Evolutionary conservation across 2,329 filamentous ascomycete species (phyloP).

Genomic region (Epichloe hybrida): DNA sequence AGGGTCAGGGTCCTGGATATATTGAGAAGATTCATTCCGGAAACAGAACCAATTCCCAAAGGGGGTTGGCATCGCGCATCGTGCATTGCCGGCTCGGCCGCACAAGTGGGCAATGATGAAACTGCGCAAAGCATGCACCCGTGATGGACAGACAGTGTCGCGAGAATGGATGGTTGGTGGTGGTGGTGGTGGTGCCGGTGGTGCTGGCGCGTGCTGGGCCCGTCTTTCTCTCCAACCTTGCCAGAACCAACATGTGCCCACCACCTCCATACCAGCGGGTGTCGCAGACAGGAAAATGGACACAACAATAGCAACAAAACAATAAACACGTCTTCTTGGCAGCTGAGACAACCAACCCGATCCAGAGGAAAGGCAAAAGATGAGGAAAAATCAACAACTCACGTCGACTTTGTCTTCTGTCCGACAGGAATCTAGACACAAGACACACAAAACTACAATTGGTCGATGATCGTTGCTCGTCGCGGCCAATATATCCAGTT

Average conservation of each 20-base stretch:
- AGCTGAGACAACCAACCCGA: not conserved
- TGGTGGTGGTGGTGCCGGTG: no score
- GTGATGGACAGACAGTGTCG: not conserved
- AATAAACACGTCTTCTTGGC: not conserved
- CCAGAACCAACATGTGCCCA: not conserved
- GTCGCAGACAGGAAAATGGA: constrained; percentile 3
- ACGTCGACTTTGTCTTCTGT: not conserved
- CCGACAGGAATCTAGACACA: not conserved
- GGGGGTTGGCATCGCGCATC: not conserved
- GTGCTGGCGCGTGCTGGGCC: not conserved
- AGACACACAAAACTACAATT: no score
- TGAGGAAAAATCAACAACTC: not conserved
- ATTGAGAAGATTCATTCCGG: not conserved
- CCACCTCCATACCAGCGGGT: constrained; percentile 3
- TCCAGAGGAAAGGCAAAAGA: not conserved
- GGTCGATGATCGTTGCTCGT: no score
- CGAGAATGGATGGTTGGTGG: no score
- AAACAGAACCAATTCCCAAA: not conserved
- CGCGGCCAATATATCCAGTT: no score
- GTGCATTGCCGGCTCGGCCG: no score
- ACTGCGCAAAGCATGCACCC: not conserved
- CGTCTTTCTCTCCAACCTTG: not conserved
- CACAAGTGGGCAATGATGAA: no score
- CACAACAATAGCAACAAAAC: constrained; percentile 2
- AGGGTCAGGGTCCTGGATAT: not conserved